Evolutionary conservation across 345 rosid genomes (phyloP).

Genomic region (Citrus reticulata): DNA sequence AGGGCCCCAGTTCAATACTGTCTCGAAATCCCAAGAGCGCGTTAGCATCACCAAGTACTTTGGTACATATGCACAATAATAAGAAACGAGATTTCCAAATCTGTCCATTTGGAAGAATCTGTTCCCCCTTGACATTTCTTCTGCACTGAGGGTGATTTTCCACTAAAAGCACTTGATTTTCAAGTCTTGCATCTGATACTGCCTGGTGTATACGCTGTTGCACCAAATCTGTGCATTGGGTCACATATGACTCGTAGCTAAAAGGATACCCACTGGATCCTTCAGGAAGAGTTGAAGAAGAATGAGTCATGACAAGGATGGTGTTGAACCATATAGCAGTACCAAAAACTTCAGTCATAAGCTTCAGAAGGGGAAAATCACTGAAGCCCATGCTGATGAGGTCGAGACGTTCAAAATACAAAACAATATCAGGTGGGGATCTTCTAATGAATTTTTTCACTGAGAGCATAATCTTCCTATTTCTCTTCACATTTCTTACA

Average conservation of each 20-base stretch:
- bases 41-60: conserved; percentile 76
- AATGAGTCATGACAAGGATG: conserved; percentile 86
- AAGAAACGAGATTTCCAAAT: conserved; percentile 80
- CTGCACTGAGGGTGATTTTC: conserved; percentile 78
- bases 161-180: conserved; percentile 71
- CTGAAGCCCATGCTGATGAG: conserved; percentile 52
- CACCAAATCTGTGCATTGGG: conserved; percentile 59
- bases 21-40: conserved; percentile 55
- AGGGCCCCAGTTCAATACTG: conserved; percentile 61
- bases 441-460: conserved; percentile 63
- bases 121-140: conserved; percentile 66
- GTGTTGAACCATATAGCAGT: conserved; percentile 83
- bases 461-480: conserved; percentile 66
- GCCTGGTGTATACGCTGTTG: conserved; percentile 76
- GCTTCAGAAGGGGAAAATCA: conserved; percentile 74
- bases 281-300: conserved; percentile 62
- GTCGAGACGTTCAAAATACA: conserved; percentile 82
- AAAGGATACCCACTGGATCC: conserved; percentile 63
- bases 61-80: conserved; percentile 61
- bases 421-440: conserved; percentile 78
- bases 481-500: conserved; percentile 50
- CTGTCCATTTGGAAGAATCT: conserved; percentile 76
- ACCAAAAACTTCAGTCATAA: conserved; percentile 75
- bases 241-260: conserved; percentile 69
- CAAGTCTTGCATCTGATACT: conserved; percentile 63